A percentile compares a stretch with the other conserved stretches of the same genome.
These are phyloP conservation scores for Alternaria brassicicola DNA, from an alignment of 2,329 filamentous ascomycete genomes.

Conservation along the genomic window DNA sequence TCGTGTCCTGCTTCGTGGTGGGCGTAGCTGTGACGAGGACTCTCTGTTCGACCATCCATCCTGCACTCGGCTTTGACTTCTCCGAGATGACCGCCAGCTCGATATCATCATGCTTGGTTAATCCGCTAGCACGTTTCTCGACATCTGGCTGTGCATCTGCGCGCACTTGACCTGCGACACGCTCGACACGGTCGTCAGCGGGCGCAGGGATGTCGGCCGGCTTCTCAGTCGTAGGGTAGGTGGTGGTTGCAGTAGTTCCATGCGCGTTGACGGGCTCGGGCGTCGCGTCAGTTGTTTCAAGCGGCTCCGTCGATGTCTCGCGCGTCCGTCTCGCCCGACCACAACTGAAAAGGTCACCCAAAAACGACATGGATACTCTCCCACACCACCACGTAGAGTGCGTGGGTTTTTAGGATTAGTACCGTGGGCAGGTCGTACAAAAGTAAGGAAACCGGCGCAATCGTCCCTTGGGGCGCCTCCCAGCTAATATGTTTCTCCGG, in stretches of 20 bases:
- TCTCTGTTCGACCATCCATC: conserved; percentile 13
- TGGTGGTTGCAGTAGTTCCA: conserved; percentile 6
- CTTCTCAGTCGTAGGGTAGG: background rate
- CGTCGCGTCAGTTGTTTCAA: conserved; percentile 6
- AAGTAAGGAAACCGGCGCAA: conserved; percentile 5
- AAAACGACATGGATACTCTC: conserved; percentile 15
- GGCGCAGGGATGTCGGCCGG: background rate
- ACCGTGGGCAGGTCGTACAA: conserved; percentile 4
- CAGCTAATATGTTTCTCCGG: conserved; percentile 10
- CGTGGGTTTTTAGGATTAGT: conserved; percentile 2
- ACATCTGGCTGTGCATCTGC: background rate
- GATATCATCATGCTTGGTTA: background rate
- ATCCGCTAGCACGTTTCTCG: background rate
- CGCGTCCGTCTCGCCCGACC: conserved; percentile 12
- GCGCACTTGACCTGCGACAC: background rate
- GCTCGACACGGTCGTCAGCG: background rate
- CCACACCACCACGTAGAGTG: conserved; percentile 7
- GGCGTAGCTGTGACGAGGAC: conserved; percentile 12
- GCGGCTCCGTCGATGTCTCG: conserved; percentile 2
- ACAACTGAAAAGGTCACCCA: conserved; percentile 18
- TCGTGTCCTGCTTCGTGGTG: background rate
- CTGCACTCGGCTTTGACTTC: conserved; percentile 10
- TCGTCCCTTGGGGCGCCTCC: background rate
- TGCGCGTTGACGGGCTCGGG: background rate
- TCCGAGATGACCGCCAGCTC: conserved; percentile 6